phyloP scores from a whole-genome alignment of 2,329 filamentous ascomycete species.

The Penicillium sp. region DNA sequence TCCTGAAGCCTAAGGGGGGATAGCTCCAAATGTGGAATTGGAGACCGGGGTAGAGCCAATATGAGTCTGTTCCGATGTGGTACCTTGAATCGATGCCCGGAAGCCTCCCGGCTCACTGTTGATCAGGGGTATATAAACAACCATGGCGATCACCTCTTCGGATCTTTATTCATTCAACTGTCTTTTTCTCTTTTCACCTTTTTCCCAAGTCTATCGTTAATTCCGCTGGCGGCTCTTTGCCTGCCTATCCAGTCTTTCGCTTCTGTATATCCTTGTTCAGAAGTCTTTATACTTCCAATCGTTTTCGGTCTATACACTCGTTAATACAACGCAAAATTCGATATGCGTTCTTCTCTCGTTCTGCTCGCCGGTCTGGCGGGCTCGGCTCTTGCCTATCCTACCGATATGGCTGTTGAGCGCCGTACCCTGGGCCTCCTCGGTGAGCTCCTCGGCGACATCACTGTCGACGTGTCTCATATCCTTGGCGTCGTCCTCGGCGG shows the following conservation, averaged over 20 bases:
- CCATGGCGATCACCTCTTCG: conserved; percentile 20
- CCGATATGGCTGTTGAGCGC: conserved; percentile 25
- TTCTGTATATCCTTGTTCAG: conserved; percentile 12
- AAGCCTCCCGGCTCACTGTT: neutral
- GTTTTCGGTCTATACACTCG: conserved; percentile 19
- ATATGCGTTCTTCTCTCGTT: conserved; percentile 28
- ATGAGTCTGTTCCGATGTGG: conserved; percentile 1
- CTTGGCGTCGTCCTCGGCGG: conserved; percentile 24
- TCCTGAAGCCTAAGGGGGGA: conserved; percentile 18
- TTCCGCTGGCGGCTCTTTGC: conserved; percentile 18
- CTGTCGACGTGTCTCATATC: conserved; percentile 22
- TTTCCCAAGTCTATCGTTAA: conserved; percentile 36
- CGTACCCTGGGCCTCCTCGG: conserved; percentile 25
- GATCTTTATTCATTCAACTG: neutral
- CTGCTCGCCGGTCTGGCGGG: conserved; percentile 35
- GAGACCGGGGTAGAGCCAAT: conserved; percentile 22
- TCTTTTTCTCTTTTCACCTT: conserved; percentile 23
- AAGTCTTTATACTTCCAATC: conserved; percentile 15
- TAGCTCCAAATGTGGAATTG: conserved; percentile 23
- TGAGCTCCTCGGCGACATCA: conserved; percentile 18
- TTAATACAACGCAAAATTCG: conserved; percentile 16
- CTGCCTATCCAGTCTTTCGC: conserved; percentile 17
- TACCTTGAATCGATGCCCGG: conserved; percentile 5
- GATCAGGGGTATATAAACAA: conserved; percentile 38
- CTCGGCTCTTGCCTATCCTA: conserved; percentile 32